Conservation (phyloP, 192 early-diverging fungal genomes). For the Coemansia sp. region DNA sequence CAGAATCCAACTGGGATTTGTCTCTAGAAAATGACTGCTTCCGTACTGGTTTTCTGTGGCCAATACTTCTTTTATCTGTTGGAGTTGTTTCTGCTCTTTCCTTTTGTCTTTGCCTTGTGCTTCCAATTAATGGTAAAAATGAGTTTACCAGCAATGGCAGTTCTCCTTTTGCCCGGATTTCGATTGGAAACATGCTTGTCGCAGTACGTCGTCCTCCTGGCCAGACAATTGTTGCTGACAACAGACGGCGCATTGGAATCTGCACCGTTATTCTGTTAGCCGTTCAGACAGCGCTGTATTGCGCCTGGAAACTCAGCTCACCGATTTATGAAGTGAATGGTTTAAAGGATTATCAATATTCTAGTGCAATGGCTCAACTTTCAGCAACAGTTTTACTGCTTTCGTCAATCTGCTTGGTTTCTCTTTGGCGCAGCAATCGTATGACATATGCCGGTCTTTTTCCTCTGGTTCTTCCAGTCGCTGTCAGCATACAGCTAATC, state of each 20-base stretch:
- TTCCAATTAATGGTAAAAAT: background rate
- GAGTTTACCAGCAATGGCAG: background rate
- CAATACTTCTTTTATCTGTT: conserved; percentile 5
- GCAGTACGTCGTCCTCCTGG: conserved; percentile 28
- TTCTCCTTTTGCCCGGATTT: background rate
- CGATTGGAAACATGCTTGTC: background rate
- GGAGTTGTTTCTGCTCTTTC: background rate
- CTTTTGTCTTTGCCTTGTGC: background rate
- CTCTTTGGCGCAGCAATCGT: conserved; percentile 1
- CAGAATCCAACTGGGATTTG: background rate
- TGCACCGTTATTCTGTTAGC: background rate
- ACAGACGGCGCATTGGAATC: conserved; percentile 15
- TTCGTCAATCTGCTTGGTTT: background rate
- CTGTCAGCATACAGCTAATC: conserved; percentile 8
- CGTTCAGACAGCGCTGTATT: conserved; percentile 17
- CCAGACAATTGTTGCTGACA: conserved; percentile 24
- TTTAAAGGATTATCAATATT: background rate
- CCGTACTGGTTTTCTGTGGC: conserved; percentile 23
- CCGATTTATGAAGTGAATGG: background rate
- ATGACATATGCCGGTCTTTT: conserved; percentile 18
- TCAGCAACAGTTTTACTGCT: conserved; percentile 7
- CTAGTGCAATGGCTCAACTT: background rate
- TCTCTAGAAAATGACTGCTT: conserved; percentile 6
- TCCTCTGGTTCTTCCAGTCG: conserved; percentile 18
- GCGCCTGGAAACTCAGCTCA: background rate